Evolutionary conservation across 2,329 filamentous ascomycete genomes (phyloP).

Genomic region (Beauveria asiatica): DNA sequence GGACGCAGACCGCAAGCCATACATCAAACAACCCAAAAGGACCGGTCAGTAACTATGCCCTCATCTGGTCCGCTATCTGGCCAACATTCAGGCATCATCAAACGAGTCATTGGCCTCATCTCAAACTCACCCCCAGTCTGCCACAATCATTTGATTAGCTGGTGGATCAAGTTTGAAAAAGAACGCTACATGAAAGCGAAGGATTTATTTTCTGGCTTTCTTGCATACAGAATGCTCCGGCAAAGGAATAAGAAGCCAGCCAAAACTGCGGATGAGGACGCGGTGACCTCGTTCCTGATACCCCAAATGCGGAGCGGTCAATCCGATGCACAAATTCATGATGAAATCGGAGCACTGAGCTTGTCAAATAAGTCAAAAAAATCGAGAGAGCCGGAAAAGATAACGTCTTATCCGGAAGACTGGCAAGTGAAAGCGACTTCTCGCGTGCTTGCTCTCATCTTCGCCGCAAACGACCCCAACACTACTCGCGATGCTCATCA

Average conservation of each 20-base stretch:
- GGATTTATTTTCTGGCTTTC: conserved; percentile 67
- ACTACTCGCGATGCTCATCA: conserved; percentile 23
- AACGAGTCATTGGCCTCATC: conserved; percentile 71
- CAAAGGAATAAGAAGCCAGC: conserved; percentile 60
- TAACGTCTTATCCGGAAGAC: conserved; percentile 65
- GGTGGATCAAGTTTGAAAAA: conserved; percentile 66
- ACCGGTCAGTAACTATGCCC: conserved; percentile 16
- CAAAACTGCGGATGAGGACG: conserved; percentile 46
- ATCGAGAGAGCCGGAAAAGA: conserved; percentile 45
- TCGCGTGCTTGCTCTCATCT: conserved; percentile 70
- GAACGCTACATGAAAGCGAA: conserved; percentile 63
- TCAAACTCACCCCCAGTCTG: conserved; percentile 68
- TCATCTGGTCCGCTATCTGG: conserved; percentile 42
- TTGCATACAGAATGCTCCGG: conserved; percentile 70
- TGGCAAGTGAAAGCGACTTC: conserved; percentile 84
- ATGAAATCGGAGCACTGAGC: conserved; percentile 55
- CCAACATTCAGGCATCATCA: conserved; percentile 75
- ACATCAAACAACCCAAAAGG: conserved; percentile 13
- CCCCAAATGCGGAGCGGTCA: conserved; percentile 63
- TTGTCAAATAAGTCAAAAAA: conserved; percentile 45
- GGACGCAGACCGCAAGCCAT: conserved; percentile 15
- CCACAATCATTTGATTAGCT: conserved; percentile 67
- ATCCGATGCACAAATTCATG: conserved; percentile 63
- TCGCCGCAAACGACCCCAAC: conserved; percentile 64
- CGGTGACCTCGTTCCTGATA: conserved; percentile 59